Conservation (phyloP, 345 rosid species). For the Gossypium mustelinum region DNA sequence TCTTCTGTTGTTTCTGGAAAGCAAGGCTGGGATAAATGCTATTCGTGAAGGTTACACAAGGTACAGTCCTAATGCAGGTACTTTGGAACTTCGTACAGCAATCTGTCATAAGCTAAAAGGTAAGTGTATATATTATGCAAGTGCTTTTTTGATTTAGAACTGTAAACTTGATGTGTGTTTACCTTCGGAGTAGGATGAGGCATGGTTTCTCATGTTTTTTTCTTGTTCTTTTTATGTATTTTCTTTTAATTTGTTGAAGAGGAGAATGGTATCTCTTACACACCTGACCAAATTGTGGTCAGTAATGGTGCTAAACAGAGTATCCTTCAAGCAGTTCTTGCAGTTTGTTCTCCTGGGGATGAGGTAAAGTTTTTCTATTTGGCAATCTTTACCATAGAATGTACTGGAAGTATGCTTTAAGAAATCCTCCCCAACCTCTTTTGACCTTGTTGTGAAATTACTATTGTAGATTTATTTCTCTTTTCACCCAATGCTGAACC, state of each 20-base stretch:
- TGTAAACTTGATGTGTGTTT: background rate
- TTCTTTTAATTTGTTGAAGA: constrained; percentile 31
- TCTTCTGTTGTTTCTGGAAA: background rate
- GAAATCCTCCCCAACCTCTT: background rate
- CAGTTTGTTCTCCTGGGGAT: constrained; percentile 93
- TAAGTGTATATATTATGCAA: constrained; percentile 13
- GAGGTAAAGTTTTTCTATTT: constrained; percentile 48
- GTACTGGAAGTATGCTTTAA: background rate
- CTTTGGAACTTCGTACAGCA: constrained; percentile 66
- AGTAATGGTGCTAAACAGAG: constrained; percentile 98
- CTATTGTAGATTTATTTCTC: background rate
- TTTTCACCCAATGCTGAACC: background rate
- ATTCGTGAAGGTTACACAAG: constrained; percentile 86
- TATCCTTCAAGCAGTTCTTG: constrained; percentile 68
- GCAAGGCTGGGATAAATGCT: constrained; percentile 82
- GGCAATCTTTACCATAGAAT: background rate
- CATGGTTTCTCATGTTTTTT: background rate
- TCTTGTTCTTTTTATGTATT: background rate
- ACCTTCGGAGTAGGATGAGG: background rate
- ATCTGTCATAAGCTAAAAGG: constrained; percentile 85
- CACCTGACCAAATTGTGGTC: constrained; percentile 81
- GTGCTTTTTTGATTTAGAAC: background rate
- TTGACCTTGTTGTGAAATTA: background rate
- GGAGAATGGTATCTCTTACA: constrained; percentile 82
- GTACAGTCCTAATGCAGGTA: constrained; percentile 86